Evolutionary conservation across 1,139 yeast genomes (phyloP), one percentile per base, ranked within the genome.

Genomic region (Diutina catenulata): DNA sequence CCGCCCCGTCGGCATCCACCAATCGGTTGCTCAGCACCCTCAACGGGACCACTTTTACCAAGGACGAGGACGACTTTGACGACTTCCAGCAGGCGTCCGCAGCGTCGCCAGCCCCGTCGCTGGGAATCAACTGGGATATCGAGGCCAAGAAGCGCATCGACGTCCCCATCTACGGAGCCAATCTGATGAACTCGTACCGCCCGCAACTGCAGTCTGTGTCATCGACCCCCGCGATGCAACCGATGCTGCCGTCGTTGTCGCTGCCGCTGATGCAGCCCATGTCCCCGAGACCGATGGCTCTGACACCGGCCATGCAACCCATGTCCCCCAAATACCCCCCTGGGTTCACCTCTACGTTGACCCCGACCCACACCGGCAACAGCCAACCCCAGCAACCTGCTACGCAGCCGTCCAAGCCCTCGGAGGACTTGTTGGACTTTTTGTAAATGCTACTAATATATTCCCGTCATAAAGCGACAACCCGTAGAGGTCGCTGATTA

Each of bases 51-150:
- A 39, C 37, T 20, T 33, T 24, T 15, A 37, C 41, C 35, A 46
- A 47, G 5, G 56, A 50, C 15, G 60, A 55, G 18, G 62, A 57
- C 38, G 64, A 57, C 14, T 58, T 58, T 40, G 57, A 54, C 37
- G 60, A 56, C 18, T 59, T 59, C 44, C 53, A 50, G 43, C 59
- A 58, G 4, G 42, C 41, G 2, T 35, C 39, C 10, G 11, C 27
- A 16, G 10, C 40, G 10, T 6, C 21, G 6, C 14, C 33, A 4
- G 23, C 25, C 13, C 35, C 35, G 6, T 7, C 27, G 15, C 18
- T 38, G 36, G n/a, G 38, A 21, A 45, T 53, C 21, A 47, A 55
- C 37, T 56, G 60, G 60, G 41, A 39, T 24, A 39, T 45, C 7
- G 57, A 51, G 40, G 41, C 41, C 7, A 43, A 45, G 23, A 44